These are phyloP conservation scores for Oxytropis ochrocephala DNA, from an alignment of 306 rosid species.

Conservation along the genomic window DNA sequence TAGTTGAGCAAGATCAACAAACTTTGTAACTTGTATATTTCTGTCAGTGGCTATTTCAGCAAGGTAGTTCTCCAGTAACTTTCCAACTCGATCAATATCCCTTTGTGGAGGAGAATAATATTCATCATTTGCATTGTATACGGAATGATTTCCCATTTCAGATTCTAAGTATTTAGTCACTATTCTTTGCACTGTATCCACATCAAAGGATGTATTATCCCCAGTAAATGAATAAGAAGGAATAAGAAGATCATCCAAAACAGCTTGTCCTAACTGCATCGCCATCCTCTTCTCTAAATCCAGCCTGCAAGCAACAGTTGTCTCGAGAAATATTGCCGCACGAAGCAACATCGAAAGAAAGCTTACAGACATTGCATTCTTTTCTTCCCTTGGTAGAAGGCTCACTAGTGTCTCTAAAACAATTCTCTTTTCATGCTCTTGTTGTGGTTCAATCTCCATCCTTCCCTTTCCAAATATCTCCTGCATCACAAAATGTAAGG, in stretches of 20 bases:
- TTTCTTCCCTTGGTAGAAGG: slow-evolving; percentile 83
- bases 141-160: slow-evolving; percentile 30
- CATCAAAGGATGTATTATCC: slow-evolving; percentile 69
- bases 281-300: slow-evolving; percentile 90
- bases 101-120: slow-evolving; percentile 45
- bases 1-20: slow-evolving; percentile 58
- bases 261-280: slow-evolving; percentile 66
- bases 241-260: slow-evolving; percentile 76
- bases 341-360: slow-evolving; percentile 81
- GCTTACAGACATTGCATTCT: slow-evolving; percentile 70
- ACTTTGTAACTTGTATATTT: slow-evolving; percentile 54
- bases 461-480: slow-evolving; percentile 77
- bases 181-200: slow-evolving; percentile 67
- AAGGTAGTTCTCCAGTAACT: slow-evolving; percentile 71
- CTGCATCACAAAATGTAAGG: slow-evolving; percentile 26
- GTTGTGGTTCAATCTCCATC: slow-evolving; percentile 55
- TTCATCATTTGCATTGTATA: slow-evolving; percentile 40
- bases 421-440: slow-evolving; percentile 79
- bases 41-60: slow-evolving; percentile 77
- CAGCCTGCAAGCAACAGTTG: slow-evolving; percentile 78
- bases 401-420: slow-evolving; percentile 81
- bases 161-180: slow-evolving; percentile 52
- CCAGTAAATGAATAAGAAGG: slow-evolving; percentile 66
- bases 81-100: slow-evolving; percentile 56
- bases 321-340: slow-evolving; percentile 67